Evolutionary conservation across 495 filamentous ascomycete species (phyloP), one percentile per base, ranked within the genome.

Genomic region (Neurospora discreta): DNA sequence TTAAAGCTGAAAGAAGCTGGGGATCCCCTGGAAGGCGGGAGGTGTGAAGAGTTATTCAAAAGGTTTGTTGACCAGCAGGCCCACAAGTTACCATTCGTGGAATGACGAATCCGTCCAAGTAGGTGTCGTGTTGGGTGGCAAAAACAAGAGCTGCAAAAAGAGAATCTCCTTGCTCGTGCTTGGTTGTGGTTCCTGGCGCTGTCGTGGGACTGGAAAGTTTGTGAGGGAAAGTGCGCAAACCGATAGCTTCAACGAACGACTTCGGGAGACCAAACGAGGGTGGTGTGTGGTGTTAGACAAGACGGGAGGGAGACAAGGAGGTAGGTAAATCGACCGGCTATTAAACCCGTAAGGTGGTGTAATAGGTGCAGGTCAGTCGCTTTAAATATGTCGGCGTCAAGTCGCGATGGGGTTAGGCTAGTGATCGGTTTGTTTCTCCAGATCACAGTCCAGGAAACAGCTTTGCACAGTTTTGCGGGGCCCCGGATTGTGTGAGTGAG

Each of bases 111-210:
- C 52, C 52, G 26, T 65, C 6, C 18, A 65, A 71, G 18, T 52
- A 68, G 58, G 44, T 72, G 69, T 74, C 38, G 60, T 70, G 71
- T 52, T 26, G 52, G 76, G 79, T 79, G 79, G 79, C 79, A 72
- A 80, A 80, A 78, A 74, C 75, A 75, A 76, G 72, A 71, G 68
- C 76, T 77, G 76, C 76, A 77, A 69, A 70, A 73, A 78, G 78
- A 74, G 71, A 74, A 70, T 78, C 78, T 79, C 74, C 74, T 44
- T 75, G 68, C 36, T 68, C 70, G 26, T 67, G 33, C 30, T 58
- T 71, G 33, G 33, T 58, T 71, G 33, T 67, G 33, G 33, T 67
- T 36, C 16, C 69, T 67, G 43, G 26, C 43, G 41, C 33, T 70
- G 69, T n/a, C 15, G 39, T 69, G 68, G 20, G 38, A 33, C 39